Conservation (phyloP, 2,329 filamentous ascomycete species). For the Fusarium staphyleae region DNA sequence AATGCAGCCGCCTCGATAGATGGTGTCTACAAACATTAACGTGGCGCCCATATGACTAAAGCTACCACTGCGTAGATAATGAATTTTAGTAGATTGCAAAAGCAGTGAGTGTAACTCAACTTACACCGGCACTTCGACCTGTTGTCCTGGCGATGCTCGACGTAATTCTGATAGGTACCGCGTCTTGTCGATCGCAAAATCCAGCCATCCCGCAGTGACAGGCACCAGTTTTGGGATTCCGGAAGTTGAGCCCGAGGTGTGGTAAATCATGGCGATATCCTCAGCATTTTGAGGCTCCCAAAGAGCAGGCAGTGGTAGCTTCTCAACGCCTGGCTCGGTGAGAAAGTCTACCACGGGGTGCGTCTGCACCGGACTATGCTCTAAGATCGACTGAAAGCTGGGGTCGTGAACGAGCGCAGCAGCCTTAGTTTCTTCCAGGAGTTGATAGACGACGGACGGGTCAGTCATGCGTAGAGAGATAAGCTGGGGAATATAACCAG, state of each 20-base stretch:
- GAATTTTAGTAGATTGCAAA: accelerated
- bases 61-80: conserved; percentile 24
- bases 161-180: background rate
- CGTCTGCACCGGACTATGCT: conserved; percentile 7
- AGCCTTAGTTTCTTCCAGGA: conserved; percentile 12
- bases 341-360: background rate
- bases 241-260: conserved; percentile 36
- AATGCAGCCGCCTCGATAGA: conserved; percentile 15
- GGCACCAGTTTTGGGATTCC: conserved; percentile 36
- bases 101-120: accelerated
- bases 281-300: conserved; percentile 4
- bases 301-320: background rate
- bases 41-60: conserved; percentile 27
- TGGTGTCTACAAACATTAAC: background rate
- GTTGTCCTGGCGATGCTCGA: background rate
- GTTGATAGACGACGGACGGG: conserved; percentile 26
- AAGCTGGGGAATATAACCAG: conserved; percentile 33
- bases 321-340: background rate
- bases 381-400: background rate
- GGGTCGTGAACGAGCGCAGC: conserved; percentile 24
- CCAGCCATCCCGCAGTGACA: conserved; percentile 23
- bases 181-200: background rate
- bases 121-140: conserved; percentile 3
- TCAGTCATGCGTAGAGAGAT: conserved; percentile 28
- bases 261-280: conserved; percentile 18